phyloP scores from a whole-genome alignment of 2,329 filamentous ascomycete genomes.

The Clarireedia homoeocarpa region DNA sequence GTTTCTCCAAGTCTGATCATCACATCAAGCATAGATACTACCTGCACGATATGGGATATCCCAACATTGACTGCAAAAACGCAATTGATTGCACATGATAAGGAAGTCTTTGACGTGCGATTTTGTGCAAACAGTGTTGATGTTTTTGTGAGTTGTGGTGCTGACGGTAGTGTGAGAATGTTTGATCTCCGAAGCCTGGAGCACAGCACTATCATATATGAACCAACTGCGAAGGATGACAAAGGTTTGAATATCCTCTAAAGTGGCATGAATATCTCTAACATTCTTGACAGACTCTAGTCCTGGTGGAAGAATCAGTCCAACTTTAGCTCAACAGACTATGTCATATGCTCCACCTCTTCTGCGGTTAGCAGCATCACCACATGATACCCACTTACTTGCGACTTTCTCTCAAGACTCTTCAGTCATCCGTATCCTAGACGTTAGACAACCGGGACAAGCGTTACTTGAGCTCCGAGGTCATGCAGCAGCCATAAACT shows the following conservation, averaged over 20 bases:
- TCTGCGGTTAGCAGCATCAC: conserved; percentile 77
- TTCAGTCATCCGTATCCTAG: conserved; percentile 85
- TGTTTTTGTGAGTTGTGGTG: conserved; percentile 95
- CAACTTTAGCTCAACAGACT: conserved; percentile 68
- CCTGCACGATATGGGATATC: conserved; percentile 99
- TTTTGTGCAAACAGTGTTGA: conserved; percentile 99
- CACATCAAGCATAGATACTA: conserved; percentile 97
- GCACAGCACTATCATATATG: conserved; percentile 98
- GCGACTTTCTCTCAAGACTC: conserved; percentile 97
- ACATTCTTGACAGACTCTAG: conserved; percentile 37
- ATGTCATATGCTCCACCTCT: conserved; percentile 71
- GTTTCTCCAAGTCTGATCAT: conserved; percentile 96
- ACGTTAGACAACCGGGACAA: conserved; percentile 92
- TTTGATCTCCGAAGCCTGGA: conserved; percentile 94
- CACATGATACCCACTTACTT: conserved; percentile 88
- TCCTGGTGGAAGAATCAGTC: conserved; percentile 53
- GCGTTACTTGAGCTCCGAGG: conserved; percentile 89
- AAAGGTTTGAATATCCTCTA: conserved; percentile 43
- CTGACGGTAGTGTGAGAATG: conserved; percentile 97
- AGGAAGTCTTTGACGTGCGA: conserved; percentile 96
- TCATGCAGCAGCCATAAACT: conserved; percentile 78
- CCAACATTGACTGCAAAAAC: conserved; percentile 96
- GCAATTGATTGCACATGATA: conserved; percentile 95
- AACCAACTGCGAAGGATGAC: conserved; percentile 82
- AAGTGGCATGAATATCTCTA: conserved; percentile 10